Conservation (phyloP, 495 filamentous ascomycete species). For the Xylaria intraflava region DNA sequence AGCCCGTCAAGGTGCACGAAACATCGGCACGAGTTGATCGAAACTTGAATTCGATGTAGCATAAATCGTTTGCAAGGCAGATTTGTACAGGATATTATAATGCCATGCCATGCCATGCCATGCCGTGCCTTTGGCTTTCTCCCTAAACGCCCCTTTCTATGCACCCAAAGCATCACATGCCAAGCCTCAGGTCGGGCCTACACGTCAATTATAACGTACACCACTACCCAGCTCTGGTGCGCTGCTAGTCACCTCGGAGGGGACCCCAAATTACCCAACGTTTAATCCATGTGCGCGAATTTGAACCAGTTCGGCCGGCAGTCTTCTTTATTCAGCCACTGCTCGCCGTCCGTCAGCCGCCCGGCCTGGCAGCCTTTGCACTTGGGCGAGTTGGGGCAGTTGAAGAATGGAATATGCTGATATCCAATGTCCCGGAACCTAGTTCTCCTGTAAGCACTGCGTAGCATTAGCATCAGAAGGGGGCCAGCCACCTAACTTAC, state of each 20-base stretch:
- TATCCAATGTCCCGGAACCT: slow-evolving; percentile 99
- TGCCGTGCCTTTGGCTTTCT: neutral
- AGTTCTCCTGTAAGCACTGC: neutral
- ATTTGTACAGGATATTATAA: slow-evolving; percentile 11
- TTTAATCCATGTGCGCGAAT: slow-evolving; percentile 72
- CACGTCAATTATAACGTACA: neutral
- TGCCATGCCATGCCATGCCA: slow-evolving; percentile 5
- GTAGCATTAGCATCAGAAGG: neutral
- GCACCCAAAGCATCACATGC: slow-evolving; percentile 7
- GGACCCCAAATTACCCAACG: slow-evolving; percentile 10
- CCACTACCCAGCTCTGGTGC: neutral
- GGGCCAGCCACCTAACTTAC: slow-evolving; percentile 46
- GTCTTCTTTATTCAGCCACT: slow-evolving; percentile 80
- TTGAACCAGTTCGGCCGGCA: slow-evolving; percentile 97
- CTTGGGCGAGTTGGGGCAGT: slow-evolving; percentile 94
- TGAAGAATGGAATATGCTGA: slow-evolving; percentile 97
- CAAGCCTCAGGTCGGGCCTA: neutral
- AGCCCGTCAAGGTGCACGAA: neutral
- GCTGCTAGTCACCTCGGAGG: slow-evolving; percentile 3
- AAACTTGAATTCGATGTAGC: slow-evolving; percentile 4
- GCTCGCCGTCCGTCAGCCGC: slow-evolving; percentile 78
- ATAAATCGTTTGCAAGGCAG: slow-evolving; percentile 6
- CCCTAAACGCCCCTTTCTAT: slow-evolving; percentile 12
- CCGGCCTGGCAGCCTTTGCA: slow-evolving; percentile 84
- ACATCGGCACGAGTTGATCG: neutral